A percentile compares a stretch with the other conserved stretches of the same genome.
Conservation (phyloP, 257 asterid genomes). For the Rubia yunnanensis region DNA sequence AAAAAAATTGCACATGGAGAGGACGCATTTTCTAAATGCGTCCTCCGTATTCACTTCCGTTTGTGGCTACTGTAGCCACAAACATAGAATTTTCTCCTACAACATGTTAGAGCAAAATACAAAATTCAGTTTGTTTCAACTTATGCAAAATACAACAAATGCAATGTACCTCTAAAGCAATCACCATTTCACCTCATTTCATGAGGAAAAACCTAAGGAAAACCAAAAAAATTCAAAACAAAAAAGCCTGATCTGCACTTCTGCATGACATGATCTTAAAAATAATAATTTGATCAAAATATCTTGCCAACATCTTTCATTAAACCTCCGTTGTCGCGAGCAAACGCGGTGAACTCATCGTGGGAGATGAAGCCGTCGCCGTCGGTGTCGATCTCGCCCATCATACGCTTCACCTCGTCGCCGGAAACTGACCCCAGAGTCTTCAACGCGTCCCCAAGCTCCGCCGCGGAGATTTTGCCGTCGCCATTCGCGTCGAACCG, state of each 20-base stretch:
- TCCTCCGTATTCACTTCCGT: too few species aligned
- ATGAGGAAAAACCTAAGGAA: background rate
- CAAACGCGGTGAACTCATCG: conserved; percentile 58
- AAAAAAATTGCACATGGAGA: too few species aligned
- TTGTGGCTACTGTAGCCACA: too few species aligned
- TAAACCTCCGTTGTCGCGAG: conserved; percentile 57
- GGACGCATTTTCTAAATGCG: too few species aligned
- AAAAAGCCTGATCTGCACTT: background rate
- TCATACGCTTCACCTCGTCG: conserved; percentile 65
- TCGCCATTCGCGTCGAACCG: conserved; percentile 75
- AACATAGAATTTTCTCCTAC: too few species aligned
- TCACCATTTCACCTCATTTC: too few species aligned
- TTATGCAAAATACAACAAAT: background rate
- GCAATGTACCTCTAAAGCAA: background rate
- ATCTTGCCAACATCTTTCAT: conserved; percentile 76
- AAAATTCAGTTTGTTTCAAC: background rate
- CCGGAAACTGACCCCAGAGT: conserved; percentile 54
- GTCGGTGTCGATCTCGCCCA: conserved; percentile 77
- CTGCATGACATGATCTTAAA: background rate
- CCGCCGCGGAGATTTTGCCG: conserved; percentile 67
- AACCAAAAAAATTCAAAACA: background rate
- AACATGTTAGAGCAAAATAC: background rate
- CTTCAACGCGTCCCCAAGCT: conserved; percentile 71
- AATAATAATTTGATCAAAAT: conserved; percentile 24
- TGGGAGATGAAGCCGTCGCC: conserved; percentile 72